A percentile compares a stretch with the other conserved stretches of the same genome.
These are phyloP conservation scores for Candida frijolesensis DNA, from an alignment of 1,139 yeast species.

Conservation along the genomic window DNA sequence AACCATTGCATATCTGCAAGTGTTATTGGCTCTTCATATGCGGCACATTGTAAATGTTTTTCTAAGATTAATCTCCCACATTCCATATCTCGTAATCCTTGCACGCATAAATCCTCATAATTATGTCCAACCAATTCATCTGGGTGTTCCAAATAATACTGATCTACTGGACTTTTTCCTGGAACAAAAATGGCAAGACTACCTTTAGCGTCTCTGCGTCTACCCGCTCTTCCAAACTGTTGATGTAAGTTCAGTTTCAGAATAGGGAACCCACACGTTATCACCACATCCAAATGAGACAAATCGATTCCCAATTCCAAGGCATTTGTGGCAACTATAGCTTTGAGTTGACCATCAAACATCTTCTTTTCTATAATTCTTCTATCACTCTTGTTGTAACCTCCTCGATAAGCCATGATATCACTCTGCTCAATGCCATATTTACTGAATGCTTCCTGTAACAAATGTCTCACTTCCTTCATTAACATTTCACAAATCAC, in stretches of 20 bases:
- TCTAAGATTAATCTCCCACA: slow-evolving; percentile 54
- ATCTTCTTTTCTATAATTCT: slow-evolving; percentile 84
- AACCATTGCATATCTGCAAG: slow-evolving; percentile 54
- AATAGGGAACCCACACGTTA: slow-evolving; percentile 89
- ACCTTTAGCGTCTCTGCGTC: slow-evolving; percentile 68
- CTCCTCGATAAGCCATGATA: slow-evolving; percentile 94
- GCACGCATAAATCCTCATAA: slow-evolving; percentile 49
- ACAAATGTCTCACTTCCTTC: slow-evolving; percentile 69
- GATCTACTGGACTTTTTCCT: slow-evolving; percentile 84
- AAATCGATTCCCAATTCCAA: slow-evolving; percentile 93
- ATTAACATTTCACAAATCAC: slow-evolving; percentile 83
- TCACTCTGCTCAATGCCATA: slow-evolving; percentile 53
- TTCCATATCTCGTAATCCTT: slow-evolving; percentile 37
- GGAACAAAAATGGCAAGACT: slow-evolving; percentile 79
- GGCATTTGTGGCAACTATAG: slow-evolving; percentile 93
- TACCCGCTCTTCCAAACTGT: slow-evolving; percentile 95
- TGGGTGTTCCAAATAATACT: slow-evolving; percentile 75
- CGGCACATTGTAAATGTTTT: slow-evolving; percentile 92
- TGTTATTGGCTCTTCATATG: slow-evolving; percentile 74
- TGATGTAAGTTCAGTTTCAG: slow-evolving; percentile 88
- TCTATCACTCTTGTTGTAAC: slow-evolving; percentile 84
- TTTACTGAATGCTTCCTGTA: slow-evolving; percentile 30
- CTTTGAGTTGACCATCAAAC: slow-evolving; percentile 83
- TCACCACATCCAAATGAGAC: slow-evolving; percentile 87
- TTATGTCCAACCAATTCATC: slow-evolving; percentile 53